Evolutionary conservation across 2,329 filamentous ascomycete genomes (phyloP), one percentile per base, ranked within the genome.

Genomic region (Colletotrichum tanaceti): DNA sequence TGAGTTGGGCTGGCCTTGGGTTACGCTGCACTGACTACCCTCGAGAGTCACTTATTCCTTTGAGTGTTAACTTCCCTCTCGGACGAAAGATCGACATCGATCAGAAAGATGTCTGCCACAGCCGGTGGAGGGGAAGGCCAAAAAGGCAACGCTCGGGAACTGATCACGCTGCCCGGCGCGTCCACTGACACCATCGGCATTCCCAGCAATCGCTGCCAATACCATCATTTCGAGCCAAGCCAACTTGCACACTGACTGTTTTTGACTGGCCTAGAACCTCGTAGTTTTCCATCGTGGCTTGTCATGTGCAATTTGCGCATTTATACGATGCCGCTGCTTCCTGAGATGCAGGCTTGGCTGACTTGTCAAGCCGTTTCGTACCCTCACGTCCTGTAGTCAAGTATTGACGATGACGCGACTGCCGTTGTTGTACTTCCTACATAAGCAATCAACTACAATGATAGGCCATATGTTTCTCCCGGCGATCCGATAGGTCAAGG

Each of bases 1-100:
- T 66, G 66, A 61, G 66, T 69, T 69, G 66, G 44, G 57, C 66
- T 66, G 62, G 44, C 13, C 44, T n/a, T 16, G 11, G 24, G 20
- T 9, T 9, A 14, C 28, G 13, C 35, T 54, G 13, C 52, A 39
- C 44, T 49, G 44, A 59, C 20, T 49, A 49, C 10, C 32, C 9
- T 11, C 32, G 7, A 35, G n/a, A n/a, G n/a, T n/a, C n/a, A n/a
- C n/a, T n/a, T n/a, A n/a, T n/a, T n/a, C n/a, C n/a, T 35, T 10
- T 10, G 44, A 59, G n/a, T 38, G 32, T 38, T 18, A 24, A 10
- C 5, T 59, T 39, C 18, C 13, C 39, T 14, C 57, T 39, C 32
- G 44, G 43, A 46, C 39, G 28, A 39, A 59, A 24, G n/a, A 6
- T 54, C 13, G 11, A 32, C 10, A 28, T 13, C 28, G 35, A 39